phyloP scores from a whole-genome alignment of 1,139 yeast species.

The Komagataea norvegica region DNA sequence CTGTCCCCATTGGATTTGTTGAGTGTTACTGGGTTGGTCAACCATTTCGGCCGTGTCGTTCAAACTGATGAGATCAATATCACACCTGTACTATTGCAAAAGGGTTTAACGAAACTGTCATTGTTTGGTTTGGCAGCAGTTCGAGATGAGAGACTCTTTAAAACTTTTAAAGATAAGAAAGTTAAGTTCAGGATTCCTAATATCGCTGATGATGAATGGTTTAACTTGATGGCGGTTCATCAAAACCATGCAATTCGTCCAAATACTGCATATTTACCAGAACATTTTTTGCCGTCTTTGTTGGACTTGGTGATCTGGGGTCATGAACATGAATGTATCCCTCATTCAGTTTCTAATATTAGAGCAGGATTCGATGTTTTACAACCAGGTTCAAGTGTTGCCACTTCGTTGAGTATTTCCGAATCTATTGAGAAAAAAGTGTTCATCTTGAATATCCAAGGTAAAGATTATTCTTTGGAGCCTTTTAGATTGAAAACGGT shows the following conservation, averaged over 20 bases:
- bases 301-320: slow-evolving; percentile 91
- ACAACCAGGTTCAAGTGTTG: slow-evolving; percentile 94
- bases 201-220: slow-evolving; percentile 61
- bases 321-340: slow-evolving; percentile 93
- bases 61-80: slow-evolving; percentile 73
- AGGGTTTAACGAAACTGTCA: slow-evolving; percentile 79
- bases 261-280: slow-evolving; percentile 79
- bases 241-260: slow-evolving; percentile 85
- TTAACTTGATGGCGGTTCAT: slow-evolving; percentile 83
- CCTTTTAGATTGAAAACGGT: slow-evolving; percentile 67
- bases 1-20: slow-evolving; percentile 87
- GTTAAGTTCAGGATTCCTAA: slow-evolving; percentile 77
- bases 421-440: slow-evolving; percentile 75
- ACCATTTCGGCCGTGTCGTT: slow-evolving; percentile 82
- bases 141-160: slow-evolving; percentile 80
- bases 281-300: slow-evolving; percentile 73
- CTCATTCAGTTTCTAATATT: slow-evolving; percentile 62
- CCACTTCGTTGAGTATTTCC: slow-evolving; percentile 84
- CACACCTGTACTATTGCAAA: slow-evolving; percentile 75
- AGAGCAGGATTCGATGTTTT: slow-evolving; percentile 71
- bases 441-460: slow-evolving; percentile 61
- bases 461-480: slow-evolving; percentile 55
- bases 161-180: slow-evolving; percentile 75
- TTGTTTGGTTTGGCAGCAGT: slow-evolving; percentile 86
- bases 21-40: slow-evolving; percentile 75